Conservation (phyloP, 83 land plant species). For the Larix sibirica region DNA sequence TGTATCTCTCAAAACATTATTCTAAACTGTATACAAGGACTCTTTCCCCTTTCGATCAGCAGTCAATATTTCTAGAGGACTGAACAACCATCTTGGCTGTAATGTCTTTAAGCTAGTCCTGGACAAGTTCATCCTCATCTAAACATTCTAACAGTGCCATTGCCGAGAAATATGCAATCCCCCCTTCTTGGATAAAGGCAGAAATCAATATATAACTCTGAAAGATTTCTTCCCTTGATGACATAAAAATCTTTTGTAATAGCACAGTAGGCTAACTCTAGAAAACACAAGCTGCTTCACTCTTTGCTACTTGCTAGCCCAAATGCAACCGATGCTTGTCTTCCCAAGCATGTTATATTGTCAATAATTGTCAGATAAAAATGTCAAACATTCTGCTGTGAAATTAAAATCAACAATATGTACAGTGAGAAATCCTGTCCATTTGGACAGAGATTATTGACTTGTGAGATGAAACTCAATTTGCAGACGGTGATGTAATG, state of each 20-base stretch:
- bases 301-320: not conserved
- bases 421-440: not conserved
- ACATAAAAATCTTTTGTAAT: not conserved
- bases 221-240: not conserved
- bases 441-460: not conserved
- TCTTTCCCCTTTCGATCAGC: not conserved
- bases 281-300: not conserved
- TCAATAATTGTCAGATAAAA: conserved; percentile 3
- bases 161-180: not conserved
- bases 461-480: conserved; percentile 81
- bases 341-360: not conserved
- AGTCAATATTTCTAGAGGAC: no score
- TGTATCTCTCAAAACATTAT: not conserved
- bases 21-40: not conserved
- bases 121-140: not conserved
- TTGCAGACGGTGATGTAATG: conserved; percentile 76
- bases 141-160: not conserved
- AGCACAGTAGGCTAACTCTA: not conserved
- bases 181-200: not conserved
- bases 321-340: conserved; percentile 2
- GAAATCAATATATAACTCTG: not conserved
- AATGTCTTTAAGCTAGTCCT: not conserved
- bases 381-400: not conserved
- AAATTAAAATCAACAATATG: not conserved
- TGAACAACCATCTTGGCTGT: not conserved